These are phyloP conservation scores for Candida stauntonica DNA, from an alignment of 805 yeast genomes.

Conservation along the genomic window DNA sequence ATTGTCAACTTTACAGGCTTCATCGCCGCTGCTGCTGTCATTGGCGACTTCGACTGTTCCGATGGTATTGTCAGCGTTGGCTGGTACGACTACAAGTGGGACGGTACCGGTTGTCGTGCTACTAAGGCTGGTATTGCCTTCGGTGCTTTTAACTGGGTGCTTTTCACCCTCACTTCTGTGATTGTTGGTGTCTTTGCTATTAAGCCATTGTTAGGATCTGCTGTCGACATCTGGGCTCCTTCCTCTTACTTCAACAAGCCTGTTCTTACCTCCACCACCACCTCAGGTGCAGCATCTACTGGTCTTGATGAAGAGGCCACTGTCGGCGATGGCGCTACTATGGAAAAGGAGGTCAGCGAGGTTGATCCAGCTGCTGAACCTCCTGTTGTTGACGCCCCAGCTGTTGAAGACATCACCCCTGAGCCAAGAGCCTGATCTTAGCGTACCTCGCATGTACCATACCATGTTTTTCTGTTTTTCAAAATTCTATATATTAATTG, in stretches of 20 bases:
- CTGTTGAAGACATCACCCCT: neutral
- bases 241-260: neutral
- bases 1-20: constrained; percentile 19
- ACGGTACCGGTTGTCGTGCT: constrained; percentile 11
- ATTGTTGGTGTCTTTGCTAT: constrained; percentile 11
- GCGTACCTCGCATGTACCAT: no score
- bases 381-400: neutral
- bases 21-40: constrained; percentile 17
- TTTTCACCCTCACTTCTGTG: constrained; percentile 12
- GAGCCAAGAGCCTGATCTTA: neutral
- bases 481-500: neutral
- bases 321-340: constrained; percentile 1
- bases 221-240: neutral
- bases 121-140: constrained; percentile 22
- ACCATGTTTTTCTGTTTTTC: neutral
- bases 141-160: constrained; percentile 16
- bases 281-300: neutral
- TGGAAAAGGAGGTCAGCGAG: neutral
- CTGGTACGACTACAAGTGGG: neutral
- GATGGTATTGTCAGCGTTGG: neutral
- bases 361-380: neutral
- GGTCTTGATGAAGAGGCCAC: constrained; percentile 1
- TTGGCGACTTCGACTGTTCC: constrained; percentile 14
- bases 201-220: constrained; percentile 1
- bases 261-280: neutral